Conservation (phyloP, 148 eudicot genomes). For the Cornus florida region DNA sequence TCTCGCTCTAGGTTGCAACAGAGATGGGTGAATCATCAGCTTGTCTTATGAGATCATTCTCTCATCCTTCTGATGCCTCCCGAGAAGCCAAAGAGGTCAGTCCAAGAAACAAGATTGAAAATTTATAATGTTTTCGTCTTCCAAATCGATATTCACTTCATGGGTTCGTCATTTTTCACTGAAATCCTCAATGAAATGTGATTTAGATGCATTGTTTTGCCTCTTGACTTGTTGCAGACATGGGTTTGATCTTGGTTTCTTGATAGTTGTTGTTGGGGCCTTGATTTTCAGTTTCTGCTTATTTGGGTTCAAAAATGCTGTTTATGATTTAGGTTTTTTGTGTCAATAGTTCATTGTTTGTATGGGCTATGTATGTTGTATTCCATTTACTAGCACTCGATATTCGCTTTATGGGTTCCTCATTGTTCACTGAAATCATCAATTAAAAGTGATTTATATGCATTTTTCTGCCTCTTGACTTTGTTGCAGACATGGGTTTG, state of each 20-base stretch:
- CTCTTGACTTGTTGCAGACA: not conserved
- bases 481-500: not conserved
- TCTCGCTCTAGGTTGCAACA: not conserved
- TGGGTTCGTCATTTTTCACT: not conserved
- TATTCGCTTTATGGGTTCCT: conserved; percentile 5
- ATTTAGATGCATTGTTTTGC: not conserved
- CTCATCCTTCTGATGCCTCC: conserved; percentile 39
- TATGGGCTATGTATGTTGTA: too few species aligned
- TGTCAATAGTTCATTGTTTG: not conserved
- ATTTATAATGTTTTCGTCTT: not conserved
- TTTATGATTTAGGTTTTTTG: not conserved
- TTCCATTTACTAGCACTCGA: not conserved
- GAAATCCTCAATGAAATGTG: not conserved
- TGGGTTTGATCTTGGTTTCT: not conserved
- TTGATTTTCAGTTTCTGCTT: not conserved
- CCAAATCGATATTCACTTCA: conserved; percentile 2
- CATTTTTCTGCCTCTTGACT: not conserved
- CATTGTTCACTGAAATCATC: not conserved
- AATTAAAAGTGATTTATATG: not conserved
- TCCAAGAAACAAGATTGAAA: not conserved
- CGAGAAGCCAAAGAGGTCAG: conserved; percentile 31
- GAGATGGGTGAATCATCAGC: conserved; percentile 11
- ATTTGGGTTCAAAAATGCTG: not conserved
- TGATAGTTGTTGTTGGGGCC: not conserved
- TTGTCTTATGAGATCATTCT: conserved; percentile 38